Percentiles rank a stretch among this genome's conserved stretches.
Conservation (phyloP, 2,329 filamentous ascomycete genomes). For the Aspergillus sp. region DNA sequence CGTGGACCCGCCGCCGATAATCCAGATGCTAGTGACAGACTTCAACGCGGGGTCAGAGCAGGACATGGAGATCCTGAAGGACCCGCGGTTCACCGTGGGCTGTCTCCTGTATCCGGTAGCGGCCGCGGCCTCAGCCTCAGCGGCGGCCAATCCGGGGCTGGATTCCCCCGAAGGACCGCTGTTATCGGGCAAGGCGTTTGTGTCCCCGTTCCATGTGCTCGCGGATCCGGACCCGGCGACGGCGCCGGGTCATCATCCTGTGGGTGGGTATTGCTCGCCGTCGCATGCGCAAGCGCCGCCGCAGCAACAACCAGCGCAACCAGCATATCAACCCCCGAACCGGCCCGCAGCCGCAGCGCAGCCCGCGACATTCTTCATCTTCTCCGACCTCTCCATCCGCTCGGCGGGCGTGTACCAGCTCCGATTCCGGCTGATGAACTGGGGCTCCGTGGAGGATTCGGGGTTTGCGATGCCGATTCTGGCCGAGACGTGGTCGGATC, state of each 20-base stretch:
- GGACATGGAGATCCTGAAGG: conserved; percentile 31
- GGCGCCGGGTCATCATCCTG: conserved; percentile 29
- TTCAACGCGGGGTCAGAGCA: conserved; percentile 31
- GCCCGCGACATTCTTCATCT: conserved; percentile 39
- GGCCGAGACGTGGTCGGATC: conserved; percentile 31
- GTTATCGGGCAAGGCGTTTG: conserved; percentile 31
- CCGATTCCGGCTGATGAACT: conserved; percentile 38
- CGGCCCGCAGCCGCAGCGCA: too few relatives aligned
- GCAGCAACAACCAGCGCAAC: conserved; percentile 1
- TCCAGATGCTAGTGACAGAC: conserved; percentile 37
- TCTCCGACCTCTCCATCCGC: conserved; percentile 39
- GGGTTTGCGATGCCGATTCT: conserved; percentile 29
- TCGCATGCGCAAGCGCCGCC: not conserved
- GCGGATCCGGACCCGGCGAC: conserved; percentile 36
- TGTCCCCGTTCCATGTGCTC: conserved; percentile 34
- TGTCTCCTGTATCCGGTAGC: conserved; percentile 33
- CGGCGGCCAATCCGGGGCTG: conserved; percentile 7
- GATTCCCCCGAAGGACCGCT: conserved; percentile 17
- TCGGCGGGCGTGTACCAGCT: conserved; percentile 37
- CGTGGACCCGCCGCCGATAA: conserved; percentile 39
- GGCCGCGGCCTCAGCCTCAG: conserved; percentile 8
- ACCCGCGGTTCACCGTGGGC: conserved; percentile 34
- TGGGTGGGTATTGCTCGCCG: not conserved
- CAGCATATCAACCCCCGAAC: conserved; percentile 5
- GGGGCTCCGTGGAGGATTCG: conserved; percentile 25